Percentiles rank a stretch among this genome's conserved stretches.
Conservation (phyloP, 1,284 basidiomycete species). For the Microbotryomycetes sp. region DNA sequence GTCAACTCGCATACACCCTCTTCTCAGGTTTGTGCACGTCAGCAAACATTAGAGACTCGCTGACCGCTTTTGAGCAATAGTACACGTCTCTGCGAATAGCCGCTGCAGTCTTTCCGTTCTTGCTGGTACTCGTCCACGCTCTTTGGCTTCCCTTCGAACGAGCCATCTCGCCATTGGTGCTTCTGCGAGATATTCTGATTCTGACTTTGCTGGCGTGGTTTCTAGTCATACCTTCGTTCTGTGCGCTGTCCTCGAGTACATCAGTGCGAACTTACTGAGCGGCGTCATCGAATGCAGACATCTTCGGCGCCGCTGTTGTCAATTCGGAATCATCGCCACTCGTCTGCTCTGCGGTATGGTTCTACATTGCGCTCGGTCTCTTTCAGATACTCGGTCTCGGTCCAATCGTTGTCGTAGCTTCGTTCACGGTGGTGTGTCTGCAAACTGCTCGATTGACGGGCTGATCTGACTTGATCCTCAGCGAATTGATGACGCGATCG, state of each 20-base stretch:
- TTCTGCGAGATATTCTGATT: neutral
- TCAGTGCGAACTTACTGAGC: neutral
- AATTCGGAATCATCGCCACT: constrained; percentile 6
- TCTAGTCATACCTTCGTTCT: constrained; percentile 2
- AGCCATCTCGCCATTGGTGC: neutral
- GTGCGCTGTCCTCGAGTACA: neutral
- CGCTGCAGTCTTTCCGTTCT: neutral
- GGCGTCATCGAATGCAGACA: neutral
- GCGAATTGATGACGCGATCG: neutral
- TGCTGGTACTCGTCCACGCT: neutral
- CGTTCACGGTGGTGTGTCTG: neutral
- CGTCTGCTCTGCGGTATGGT: constrained; percentile 8
- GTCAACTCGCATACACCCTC: neutral
- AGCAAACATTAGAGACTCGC: no score
- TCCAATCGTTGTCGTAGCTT: constrained; percentile 4
- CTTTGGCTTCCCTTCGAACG: constrained; percentile 8
- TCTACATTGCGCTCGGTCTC: constrained; percentile 12
- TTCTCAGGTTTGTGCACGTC: neutral
- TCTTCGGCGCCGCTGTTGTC: constrained; percentile 4
- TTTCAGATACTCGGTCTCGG: constrained; percentile 10
- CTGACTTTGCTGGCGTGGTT: constrained; percentile 2
- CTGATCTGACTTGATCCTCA: neutral
- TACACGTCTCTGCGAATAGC: constrained; percentile 7
- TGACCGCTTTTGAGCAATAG: no score
- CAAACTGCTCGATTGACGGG: neutral